A percentile compares a stretch with the other conserved stretches of the same genome.
Conservation (phyloP, 106 monocot genomes). For the Dioscorea dumetorum region DNA sequence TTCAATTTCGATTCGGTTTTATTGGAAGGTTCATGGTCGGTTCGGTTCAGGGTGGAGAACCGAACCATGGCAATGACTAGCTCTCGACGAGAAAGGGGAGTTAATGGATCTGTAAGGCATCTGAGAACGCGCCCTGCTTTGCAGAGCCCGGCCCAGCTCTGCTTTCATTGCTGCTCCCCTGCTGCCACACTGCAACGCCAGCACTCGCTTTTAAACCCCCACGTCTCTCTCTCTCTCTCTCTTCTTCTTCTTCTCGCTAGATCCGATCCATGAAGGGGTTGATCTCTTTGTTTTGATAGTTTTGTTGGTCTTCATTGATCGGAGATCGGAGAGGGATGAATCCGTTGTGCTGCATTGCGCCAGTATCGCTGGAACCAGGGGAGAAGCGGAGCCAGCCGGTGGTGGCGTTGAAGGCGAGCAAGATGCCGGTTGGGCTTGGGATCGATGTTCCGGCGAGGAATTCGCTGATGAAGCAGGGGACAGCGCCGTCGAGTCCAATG, state of each 20-base stretch:
- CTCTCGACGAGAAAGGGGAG: conserved; percentile 13
- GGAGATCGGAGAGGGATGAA: conserved; percentile 32
- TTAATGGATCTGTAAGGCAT: conserved; percentile 29
- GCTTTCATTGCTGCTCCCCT: neutral
- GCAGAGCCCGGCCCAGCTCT: too few species aligned
- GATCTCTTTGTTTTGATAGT: too few species aligned
- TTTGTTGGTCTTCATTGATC: too few species aligned
- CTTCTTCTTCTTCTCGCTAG: neutral
- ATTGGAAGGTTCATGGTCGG: too few species aligned
- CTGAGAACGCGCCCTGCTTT: neutral
- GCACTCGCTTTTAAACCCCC: too few species aligned
- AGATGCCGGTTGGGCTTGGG: neutral
- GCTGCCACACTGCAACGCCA: neutral
- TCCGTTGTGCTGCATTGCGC: conserved; percentile 79
- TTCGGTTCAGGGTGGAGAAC: too few species aligned
- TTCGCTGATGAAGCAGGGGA: conserved; percentile 8
- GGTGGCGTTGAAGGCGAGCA: neutral
- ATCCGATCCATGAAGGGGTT: neutral
- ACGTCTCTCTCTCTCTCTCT: too few species aligned
- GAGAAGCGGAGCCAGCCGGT: conserved; percentile 7
- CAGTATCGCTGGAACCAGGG: conserved; percentile 53
- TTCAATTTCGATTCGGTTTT: too few species aligned
- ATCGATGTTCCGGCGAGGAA: neutral
- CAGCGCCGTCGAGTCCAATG: neutral
- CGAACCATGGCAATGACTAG: too few species aligned